Evolutionary conservation across 352 stramenopile species (phyloP), one percentile per base, ranked within the genome.

Genomic region (Pythium plurisporium): DNA sequence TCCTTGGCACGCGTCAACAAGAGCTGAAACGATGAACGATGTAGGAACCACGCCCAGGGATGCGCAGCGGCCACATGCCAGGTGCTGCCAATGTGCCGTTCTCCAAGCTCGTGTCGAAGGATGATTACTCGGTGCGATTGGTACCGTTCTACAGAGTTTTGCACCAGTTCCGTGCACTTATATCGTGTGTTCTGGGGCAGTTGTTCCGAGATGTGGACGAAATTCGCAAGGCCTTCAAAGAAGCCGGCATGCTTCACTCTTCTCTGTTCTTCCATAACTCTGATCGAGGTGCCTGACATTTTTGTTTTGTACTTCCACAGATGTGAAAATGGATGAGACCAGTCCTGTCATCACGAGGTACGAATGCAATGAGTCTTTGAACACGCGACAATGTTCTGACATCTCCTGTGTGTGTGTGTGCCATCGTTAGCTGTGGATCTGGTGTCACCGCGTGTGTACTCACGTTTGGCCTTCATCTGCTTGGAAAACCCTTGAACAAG

Each of bases 41-140:
- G 2, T 42, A 93, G 83, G 95, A 98, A 59, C 95, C 94, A 17
- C 82, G 95, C 31, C 76, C 86, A 12, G 91, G 92, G 29, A 84
- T 98, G 69, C 76, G 91, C 41, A 71, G 84, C 19, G 95, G 95
- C 1, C 95, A 98, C 62, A 98, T 98, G 65, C 94, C 95, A 15
- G 79, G 80, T 10, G 73, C 91, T 10, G 53, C 95, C 12, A 98
- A 98, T 64, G 69, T 98, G 0, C 94, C 92, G 0, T 98, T 98
- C 62, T 62, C 55, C 7, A 89, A 91, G 51, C 38, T 98, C 31
- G 79, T 98, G 12, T 63, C 75, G 7, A 64, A 85, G 25, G 74
- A 95, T 8, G 88, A 98, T 65, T 88, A 95, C 36, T 85, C 75
- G 68, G 73, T 88, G 37, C 51, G 82, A 48, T 65, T 75, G 56